These are phyloP conservation scores for Kernera saxatilis DNA, from an alignment of 345 rosid genomes.

Conservation along the genomic window DNA sequence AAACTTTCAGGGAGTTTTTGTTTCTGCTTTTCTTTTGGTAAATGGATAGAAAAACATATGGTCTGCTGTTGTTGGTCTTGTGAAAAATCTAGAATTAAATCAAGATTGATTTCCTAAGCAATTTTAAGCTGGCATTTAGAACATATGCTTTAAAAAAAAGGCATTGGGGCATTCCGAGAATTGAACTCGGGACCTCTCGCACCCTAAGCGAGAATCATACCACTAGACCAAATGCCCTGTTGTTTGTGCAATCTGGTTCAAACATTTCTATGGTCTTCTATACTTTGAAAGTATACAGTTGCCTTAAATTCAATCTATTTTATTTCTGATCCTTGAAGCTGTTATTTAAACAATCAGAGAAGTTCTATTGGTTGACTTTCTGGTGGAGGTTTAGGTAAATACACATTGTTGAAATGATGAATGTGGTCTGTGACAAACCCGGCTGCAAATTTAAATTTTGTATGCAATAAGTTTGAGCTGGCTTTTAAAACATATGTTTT, in stretches of 20 bases:
- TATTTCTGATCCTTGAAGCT: slow-evolving; percentile 3
- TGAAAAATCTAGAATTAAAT: too few species aligned
- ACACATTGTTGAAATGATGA: not conserved
- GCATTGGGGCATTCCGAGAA: slow-evolving; percentile 62
- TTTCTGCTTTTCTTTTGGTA: too few species aligned
- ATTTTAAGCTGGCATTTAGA: not conserved
- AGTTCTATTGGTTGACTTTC: not conserved
- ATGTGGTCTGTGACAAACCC: not conserved
- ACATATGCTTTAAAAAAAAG: not conserved
- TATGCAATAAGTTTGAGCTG: not conserved
- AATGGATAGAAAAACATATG: too few species aligned
- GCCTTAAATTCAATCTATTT: too few species aligned
- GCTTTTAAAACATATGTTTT: too few species aligned
- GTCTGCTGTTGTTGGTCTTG: too few species aligned
- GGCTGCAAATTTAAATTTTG: not conserved
- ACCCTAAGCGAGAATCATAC: slow-evolving; percentile 88
- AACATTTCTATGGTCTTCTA: not conserved
- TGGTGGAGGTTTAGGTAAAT: not conserved
- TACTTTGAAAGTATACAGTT: too few species aligned
- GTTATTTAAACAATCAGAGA: not conserved
- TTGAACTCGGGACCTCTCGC: slow-evolving; percentile 74
- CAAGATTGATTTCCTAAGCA: too few species aligned
- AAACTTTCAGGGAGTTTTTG: too few species aligned
- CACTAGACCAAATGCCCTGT: slow-evolving; percentile 46
- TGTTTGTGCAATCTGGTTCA: not conserved